phyloP scores from a whole-genome alignment of 2,329 filamentous ascomycete species.

The Fusarium setosum region DNA sequence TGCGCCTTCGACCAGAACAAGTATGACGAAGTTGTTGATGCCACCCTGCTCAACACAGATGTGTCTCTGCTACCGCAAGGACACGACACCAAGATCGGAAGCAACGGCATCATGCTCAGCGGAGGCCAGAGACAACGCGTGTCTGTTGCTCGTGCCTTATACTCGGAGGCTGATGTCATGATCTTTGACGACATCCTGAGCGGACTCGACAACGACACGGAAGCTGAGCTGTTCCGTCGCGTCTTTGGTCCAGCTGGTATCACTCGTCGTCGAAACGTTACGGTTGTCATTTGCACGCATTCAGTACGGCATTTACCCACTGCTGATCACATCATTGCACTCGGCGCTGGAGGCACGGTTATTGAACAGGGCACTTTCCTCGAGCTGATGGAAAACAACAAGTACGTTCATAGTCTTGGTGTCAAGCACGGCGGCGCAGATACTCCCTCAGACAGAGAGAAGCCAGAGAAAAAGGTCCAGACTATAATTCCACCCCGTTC shows the following conservation, averaged over 20 bases:
- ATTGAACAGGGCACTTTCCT: slow-evolving; percentile 53
- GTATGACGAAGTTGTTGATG: slow-evolving; percentile 50
- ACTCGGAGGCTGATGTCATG: slow-evolving; percentile 51
- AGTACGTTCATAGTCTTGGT: slow-evolving; percentile 53
- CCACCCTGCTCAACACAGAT: slow-evolving; percentile 48
- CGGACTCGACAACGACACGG: slow-evolving; percentile 57
- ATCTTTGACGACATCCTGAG: slow-evolving; percentile 60
- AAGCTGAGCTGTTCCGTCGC: slow-evolving; percentile 54
- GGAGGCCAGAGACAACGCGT: slow-evolving; percentile 55
- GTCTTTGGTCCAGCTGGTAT: slow-evolving; percentile 56
- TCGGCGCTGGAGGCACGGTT: slow-evolving; percentile 54
- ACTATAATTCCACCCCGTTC: neutral
- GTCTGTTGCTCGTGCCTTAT: slow-evolving; percentile 58
- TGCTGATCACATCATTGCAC: slow-evolving; percentile 60
- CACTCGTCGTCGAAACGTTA: slow-evolving; percentile 49
- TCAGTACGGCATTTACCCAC: slow-evolving; percentile 46
- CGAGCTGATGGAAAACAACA: slow-evolving; percentile 45
- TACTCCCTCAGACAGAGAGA: neutral
- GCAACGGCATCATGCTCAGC: slow-evolving; percentile 54
- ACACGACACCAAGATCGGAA: slow-evolving; percentile 53
- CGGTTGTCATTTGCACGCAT: slow-evolving; percentile 55
- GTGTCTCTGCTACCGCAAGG: slow-evolving; percentile 47
- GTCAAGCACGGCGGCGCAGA: slow-evolving; percentile 39
- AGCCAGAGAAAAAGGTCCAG: neutral
- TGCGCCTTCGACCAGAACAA: slow-evolving; percentile 43